These are phyloP conservation scores for Cadophora sp. DNA, from an alignment of 2,329 filamentous ascomycete genomes.

Conservation along the genomic window DNA sequence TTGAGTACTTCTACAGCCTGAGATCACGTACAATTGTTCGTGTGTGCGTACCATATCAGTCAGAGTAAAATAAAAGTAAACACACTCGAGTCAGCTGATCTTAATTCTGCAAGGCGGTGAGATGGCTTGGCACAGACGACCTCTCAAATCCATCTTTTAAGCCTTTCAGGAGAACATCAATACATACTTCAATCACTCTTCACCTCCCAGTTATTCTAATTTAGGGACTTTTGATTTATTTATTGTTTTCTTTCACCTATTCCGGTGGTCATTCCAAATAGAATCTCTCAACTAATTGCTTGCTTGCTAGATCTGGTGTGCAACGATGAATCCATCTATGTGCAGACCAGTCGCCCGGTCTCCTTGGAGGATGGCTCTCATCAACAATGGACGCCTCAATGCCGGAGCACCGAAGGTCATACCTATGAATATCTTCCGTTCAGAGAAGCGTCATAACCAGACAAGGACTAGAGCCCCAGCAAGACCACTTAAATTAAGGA, in stretches of 20 bases:
- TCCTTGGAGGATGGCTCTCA: not conserved
- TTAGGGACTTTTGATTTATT: no score
- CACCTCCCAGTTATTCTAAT: no score
- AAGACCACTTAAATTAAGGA: slow-evolving; percentile 1
- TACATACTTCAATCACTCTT: not conserved
- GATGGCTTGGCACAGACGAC: not conserved
- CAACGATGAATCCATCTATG: not conserved
- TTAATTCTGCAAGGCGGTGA: slow-evolving; percentile 10
- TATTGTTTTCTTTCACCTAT: not conserved
- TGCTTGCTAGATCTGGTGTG: not conserved
- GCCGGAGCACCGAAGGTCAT: not conserved
- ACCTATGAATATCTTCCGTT: no score
- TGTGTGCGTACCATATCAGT: no score
- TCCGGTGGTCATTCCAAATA: not conserved
- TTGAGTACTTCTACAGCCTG: no score
- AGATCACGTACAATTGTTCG: no score
- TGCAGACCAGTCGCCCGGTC: not conserved
- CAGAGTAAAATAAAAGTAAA: not conserved
- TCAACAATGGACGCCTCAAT: no score
- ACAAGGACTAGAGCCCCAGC: no score
- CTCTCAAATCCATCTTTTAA: not conserved
- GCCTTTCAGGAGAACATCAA: not conserved
- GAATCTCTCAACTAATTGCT: not conserved
- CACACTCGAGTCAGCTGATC: not conserved
- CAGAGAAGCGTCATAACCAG: not conserved